Base-by-base conservation (phyloP, 2,329 filamentous ascomycete species). In the Aspergillus japonicus region DNA sequence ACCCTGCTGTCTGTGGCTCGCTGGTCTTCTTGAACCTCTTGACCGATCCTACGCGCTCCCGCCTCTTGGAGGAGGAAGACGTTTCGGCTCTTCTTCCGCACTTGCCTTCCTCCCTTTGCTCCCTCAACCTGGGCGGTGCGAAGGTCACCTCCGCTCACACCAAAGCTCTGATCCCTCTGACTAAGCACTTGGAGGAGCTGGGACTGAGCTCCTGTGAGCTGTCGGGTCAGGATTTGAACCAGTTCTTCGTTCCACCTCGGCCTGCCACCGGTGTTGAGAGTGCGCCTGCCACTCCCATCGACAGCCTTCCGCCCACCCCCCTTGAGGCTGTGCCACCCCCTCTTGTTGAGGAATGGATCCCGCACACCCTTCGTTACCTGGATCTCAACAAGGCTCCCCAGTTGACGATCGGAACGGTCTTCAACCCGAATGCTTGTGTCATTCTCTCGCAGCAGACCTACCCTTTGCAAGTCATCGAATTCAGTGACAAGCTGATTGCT, bases 381-480 rank as follows among this genome's bases (percentile, higher is more conserved):
- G 91, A 94, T 69, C 83, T 93, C 50, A 91, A 88, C 47, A 89
- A 91, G 70, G 86, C 91, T 61, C 81, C 84, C 54, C 73, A 77
- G 49, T 70, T 84, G 59, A 84, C 84, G 5, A 82, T 85, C 55
- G 82, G 78, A 8, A 74, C 85, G 54, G 83, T 91, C 61, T 81
- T 88, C 53, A 80, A 83, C 56, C 82, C 83, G 2, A 82, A 77
- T 50, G 73, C 78, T 23, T 85, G 81, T 65, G 76, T 81, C 1
- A 77, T 93, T 16, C 82, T 91, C 44, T 82, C 83, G 53, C 71
- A 78, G 5, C 80, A 82, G 54, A 87, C 88, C 16, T 81, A 83
- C 53, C 90, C 91, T 2, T 83, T 95, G 14, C 87, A 90, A 66
- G 91, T 94, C 31, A 81, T 95, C 54, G 91, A 95, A 73, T 80